Base-by-base conservation (phyloP, 768 basidiomycete species). In the Tricholoma hemisulphureum region DNA sequence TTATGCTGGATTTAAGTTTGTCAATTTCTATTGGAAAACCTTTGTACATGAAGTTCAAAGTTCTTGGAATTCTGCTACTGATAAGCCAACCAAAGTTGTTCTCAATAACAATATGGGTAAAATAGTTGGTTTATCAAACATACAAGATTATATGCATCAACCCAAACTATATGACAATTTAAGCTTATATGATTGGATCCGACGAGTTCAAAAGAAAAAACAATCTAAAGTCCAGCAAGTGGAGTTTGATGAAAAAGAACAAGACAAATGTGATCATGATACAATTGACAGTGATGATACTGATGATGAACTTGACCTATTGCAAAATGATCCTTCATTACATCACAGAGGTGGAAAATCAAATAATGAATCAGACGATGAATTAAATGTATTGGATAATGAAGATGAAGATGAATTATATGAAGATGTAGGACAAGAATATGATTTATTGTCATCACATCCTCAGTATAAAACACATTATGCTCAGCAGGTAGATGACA, bases 111-210 rank as follows among this genome's bases (percentile, higher is more conserved):
- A n/a, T n/a, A n/a, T n/a, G n/a, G n/a, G n/a, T n/a, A n/a, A n/a
- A n/a, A n/a, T n/a, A n/a, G n/a, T n/a, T n/a, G n/a, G n/a, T n/a
- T n/a, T n/a, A n/a, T n/a, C n/a, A n/a, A n/a, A n/a, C n/a, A n/a
- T n/a, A n/a, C n/a, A 69, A 61, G 73, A 77, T 56, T 76, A 77
- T 58, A 69, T 66, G 6, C 67, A 68, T 55, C 18, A 71, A 24
- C 65, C 70, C 4, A 10, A 16, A 1, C 41, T 26, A 9, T 64
- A 65, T 52, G 51, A 59, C 4, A 10, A 61, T 24, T 21, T 70
- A 11, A 53, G 28, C 29, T 35, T 73, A 6, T 72, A 73, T 61
- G 65, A 71, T 5, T 74, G 70, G 69, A 57, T 63, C 6, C 56
- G 63, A 31, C 29, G 26, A 5, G 64, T 48, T 34, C 55, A 54